Evolutionary conservation across 176 grass and related monocot species (phyloP), one percentile per base, ranked within the genome.

Genomic region (Lolium perenne): DNA sequence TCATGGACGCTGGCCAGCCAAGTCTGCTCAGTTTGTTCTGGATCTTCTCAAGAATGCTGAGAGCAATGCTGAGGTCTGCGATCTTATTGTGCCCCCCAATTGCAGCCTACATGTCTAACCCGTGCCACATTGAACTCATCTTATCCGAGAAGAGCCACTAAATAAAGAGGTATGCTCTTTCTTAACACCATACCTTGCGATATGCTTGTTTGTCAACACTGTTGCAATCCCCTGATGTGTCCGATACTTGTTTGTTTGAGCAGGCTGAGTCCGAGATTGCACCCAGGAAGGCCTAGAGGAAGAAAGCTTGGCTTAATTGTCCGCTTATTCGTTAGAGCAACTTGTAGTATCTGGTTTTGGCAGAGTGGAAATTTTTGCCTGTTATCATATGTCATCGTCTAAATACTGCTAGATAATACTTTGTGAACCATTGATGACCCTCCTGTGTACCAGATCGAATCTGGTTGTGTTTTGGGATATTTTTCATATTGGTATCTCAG

Each of bases 51-150:
- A 40, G 38, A 40, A 40, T 5, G 95, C 95, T 5, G 93, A 98
- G 89, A 98, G 90, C 87, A 93, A 91, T 77, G 94, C 91, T 79
- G 94, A 92, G n/a, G n/a, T n/a, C n/a, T n/a, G n/a, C n/a, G n/a
- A n/a, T n/a, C 26, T 29, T 29, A 29, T 2, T 2, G 26, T 29
- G 26, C 26, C 1, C 26, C 26, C 26, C 26, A 29, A 29, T 32
- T 87, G 35, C 81, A 94, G 94, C 94, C 71, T 97, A 97, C 86
- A 97, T 97, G 94, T 97, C 92, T 11, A 87, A 88, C 35, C 90
- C 88, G 40, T 41, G 40, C 40, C 40, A 41, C 40, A 41, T 41
- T 6, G 40, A 41, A 6, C 40, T 41, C 40, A 41, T 41, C 40
- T 41, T 6, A 2, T 41, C 40, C 6, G 26, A 29, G 26, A 29